These are phyloP conservation scores for Trametes meyenii DNA, from an alignment of 768 basidiomycete species.

Conservation along the genomic window DNA sequence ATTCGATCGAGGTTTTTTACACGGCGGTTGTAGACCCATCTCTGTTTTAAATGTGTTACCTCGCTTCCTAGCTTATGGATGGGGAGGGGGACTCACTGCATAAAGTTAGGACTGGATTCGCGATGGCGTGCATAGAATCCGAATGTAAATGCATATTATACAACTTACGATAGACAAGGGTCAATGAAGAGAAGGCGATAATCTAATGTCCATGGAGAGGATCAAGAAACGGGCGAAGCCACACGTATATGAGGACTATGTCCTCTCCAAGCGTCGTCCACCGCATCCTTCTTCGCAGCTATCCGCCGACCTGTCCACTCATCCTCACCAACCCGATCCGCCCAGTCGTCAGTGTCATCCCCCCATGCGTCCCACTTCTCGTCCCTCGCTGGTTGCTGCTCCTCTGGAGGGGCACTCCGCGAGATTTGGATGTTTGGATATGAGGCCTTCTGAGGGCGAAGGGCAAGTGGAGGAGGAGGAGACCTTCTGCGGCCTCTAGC, in stretches of 20 bases:
- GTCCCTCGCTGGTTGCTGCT: slow-evolving; percentile 18
- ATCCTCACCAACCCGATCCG: slow-evolving; percentile 48
- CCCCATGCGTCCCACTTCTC: slow-evolving; percentile 51
- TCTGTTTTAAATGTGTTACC: too few species aligned
- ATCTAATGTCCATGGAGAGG: not conserved
- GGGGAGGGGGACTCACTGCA: too few species aligned
- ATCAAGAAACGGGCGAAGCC: slow-evolving; percentile 5
- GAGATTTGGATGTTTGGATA: slow-evolving; percentile 13
- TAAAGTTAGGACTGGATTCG: too few species aligned
- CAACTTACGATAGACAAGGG: not conserved
- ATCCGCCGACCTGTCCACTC: slow-evolving; percentile 48
- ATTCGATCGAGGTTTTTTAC: not conserved
- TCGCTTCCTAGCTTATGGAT: too few species aligned
- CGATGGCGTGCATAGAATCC: too few species aligned
- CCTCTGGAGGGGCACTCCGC: slow-evolving; percentile 5
- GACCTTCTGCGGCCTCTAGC: slow-evolving; percentile 28
- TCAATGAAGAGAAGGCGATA: not conserved
- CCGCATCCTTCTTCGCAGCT: slow-evolving; percentile 40
- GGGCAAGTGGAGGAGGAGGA: slow-evolving; percentile 29
- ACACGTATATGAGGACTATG: slow-evolving; percentile 12
- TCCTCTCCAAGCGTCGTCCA: slow-evolving; percentile 36
- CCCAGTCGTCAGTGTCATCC: slow-evolving; percentile 50
- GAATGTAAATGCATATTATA: not conserved
- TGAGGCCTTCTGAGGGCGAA: slow-evolving; percentile 23
- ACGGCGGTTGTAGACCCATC: too few species aligned